These are phyloP conservation scores for Paraphoma chrysanthemicola DNA, from an alignment of 2,329 filamentous ascomycete genomes.

Conservation along the genomic window DNA sequence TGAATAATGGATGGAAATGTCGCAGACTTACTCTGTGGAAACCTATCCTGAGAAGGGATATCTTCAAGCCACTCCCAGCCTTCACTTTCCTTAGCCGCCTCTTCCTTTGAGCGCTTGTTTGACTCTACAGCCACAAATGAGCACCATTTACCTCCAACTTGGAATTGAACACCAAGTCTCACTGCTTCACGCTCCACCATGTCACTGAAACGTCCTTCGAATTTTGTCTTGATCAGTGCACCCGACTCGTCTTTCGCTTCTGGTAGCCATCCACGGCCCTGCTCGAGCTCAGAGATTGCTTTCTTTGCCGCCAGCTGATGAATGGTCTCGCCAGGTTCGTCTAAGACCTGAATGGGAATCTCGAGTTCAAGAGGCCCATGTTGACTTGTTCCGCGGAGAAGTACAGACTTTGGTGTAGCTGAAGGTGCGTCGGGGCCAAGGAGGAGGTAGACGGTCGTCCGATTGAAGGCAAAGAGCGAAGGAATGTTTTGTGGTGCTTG, in stretches of 20 bases:
- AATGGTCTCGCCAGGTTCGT: constrained; percentile 61
- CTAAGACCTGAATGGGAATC: constrained; percentile 65
- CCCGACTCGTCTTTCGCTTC: constrained; percentile 49
- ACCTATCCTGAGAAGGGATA: neutral
- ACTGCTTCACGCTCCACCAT: constrained; percentile 72
- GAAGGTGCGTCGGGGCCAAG: constrained; percentile 60
- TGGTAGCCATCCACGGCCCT: constrained; percentile 69
- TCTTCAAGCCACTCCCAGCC: constrained; percentile 38
- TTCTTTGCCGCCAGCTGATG: constrained; percentile 76
- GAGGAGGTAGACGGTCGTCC: constrained; percentile 71
- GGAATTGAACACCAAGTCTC: constrained; percentile 68
- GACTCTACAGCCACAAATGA: constrained; percentile 74
- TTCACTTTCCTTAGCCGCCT: constrained; percentile 12
- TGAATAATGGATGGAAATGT: neutral
- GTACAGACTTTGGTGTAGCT: constrained; percentile 61
- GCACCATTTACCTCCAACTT: constrained; percentile 73
- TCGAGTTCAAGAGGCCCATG: constrained; percentile 68
- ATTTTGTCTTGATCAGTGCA: constrained; percentile 48
- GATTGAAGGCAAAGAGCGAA: constrained; percentile 70
- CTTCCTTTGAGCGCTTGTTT: constrained; percentile 4
- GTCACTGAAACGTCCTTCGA: constrained; percentile 60
- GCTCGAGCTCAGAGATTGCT: constrained; percentile 72
- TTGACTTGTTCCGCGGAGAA: constrained; percentile 63
- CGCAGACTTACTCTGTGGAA: neutral
- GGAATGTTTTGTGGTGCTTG: constrained; percentile 71